phyloP scores from a whole-genome alignment of 1,284 basidiomycete species.

The Ustilago sp. region DNA sequence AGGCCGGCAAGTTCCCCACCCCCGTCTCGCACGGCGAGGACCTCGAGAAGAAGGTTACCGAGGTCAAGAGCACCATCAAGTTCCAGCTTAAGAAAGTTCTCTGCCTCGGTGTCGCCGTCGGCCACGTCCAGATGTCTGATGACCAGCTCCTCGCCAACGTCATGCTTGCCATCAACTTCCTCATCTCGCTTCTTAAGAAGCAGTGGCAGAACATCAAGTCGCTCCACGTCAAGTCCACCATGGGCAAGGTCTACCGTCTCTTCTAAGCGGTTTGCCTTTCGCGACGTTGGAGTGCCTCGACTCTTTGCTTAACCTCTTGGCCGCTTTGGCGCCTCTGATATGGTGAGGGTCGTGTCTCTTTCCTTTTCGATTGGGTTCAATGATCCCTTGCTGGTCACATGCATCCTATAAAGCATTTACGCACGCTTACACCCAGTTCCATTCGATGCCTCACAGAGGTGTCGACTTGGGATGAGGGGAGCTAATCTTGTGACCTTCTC shows the following conservation, averaged over 20 bases:
- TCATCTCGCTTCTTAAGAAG: conserved; percentile 99
- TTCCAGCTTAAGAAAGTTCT: conserved; percentile 88
- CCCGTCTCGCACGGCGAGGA: conserved; percentile 90
- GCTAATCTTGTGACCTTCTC: conserved; percentile 53
- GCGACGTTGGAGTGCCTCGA: conserved; percentile 9
- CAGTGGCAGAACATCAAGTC: conserved; percentile 99
- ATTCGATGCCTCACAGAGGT: conserved; percentile 16
- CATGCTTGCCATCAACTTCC: conserved; percentile 99
- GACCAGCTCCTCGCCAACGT: conserved; percentile 97
- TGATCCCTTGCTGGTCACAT: conserved; percentile 24
- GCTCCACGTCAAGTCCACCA: conserved; percentile 97
- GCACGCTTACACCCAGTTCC: conserved; percentile 65
- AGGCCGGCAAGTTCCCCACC: conserved; percentile 99
- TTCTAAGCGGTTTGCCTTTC: conserved; percentile 75
- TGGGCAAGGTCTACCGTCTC: conserved; percentile 96
- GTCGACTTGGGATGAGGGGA: conserved; percentile 56
- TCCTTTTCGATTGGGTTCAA: conserved; percentile 9
- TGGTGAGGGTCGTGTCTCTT: conserved; percentile 5
- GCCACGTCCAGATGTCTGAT: conserved; percentile 96
- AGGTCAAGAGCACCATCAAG: conserved; percentile 94
- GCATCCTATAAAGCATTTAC: conserved; percentile 51
- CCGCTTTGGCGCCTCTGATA: neutral
- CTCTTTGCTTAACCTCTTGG: neutral
- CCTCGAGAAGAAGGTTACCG: conserved; percentile 88
- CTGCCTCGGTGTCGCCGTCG: conserved; percentile 98